Conservation (phyloP, 805 yeast species). For the Pichia ethanolica region DNA sequence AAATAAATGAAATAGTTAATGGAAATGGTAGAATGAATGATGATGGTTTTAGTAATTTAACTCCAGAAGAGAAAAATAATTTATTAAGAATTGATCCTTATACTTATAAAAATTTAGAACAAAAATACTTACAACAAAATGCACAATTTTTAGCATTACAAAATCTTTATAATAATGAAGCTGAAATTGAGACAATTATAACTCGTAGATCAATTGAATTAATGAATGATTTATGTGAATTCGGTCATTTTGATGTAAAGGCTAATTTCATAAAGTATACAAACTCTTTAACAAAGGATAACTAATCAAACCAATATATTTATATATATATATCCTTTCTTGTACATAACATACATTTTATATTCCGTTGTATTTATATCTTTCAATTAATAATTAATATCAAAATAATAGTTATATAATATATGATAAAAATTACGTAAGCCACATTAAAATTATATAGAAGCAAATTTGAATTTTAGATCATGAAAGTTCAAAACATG, state of each 20-base stretch:
- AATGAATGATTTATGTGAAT: conserved; percentile 30
- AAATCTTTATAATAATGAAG: conserved; percentile 35
- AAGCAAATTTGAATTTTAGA: no score
- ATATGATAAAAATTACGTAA: no score
- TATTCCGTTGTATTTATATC: no score
- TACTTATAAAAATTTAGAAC: conserved; percentile 33
- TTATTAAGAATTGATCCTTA: conserved; percentile 43
- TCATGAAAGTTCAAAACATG: background rate
- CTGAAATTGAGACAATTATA: conserved; percentile 34
- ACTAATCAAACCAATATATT: no score
- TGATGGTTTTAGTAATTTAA: conserved; percentile 10
- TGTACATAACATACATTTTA: no score
- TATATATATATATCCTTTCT: no score
- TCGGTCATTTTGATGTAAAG: conserved; percentile 9
- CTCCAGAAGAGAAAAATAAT: conserved; percentile 16
- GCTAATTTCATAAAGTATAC: conserved; percentile 12
- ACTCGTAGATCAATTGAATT: conserved; percentile 29
- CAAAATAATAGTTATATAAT: no score
- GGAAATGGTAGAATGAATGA: conserved; percentile 6
- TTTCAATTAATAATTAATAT: no score
- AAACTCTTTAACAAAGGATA: background rate
- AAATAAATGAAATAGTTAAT: conserved; percentile 23
- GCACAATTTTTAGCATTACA: conserved; percentile 23
- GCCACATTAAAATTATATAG: no score
- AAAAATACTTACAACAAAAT: conserved; percentile 25